Conservation (phyloP, 805 yeast genomes). For the Blastobotrys americana region DNA sequence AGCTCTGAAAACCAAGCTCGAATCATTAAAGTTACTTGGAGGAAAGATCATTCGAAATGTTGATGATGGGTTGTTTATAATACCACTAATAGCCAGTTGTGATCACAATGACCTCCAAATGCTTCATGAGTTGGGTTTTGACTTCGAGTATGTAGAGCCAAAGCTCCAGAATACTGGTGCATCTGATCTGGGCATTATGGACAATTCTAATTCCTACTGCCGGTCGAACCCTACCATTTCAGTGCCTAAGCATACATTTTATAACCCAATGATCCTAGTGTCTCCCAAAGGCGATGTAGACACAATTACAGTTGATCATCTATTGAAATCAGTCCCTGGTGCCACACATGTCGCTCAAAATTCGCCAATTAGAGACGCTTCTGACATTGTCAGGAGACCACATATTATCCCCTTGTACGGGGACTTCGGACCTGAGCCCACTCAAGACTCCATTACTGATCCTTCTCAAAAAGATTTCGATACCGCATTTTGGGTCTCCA, state of each 20-base stretch:
- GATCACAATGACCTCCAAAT: slow-evolving; percentile 2
- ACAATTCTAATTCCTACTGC: no score
- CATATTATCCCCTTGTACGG: slow-evolving; percentile 56
- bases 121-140: slow-evolving; percentile 5
- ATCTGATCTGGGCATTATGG: no score
- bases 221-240: not conserved
- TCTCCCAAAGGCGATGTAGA: slow-evolving; percentile 30
- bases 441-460: slow-evolving; percentile 8
- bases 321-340: slow-evolving; percentile 18
- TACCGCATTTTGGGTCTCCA: slow-evolving; percentile 63
- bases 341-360: slow-evolving; percentile 64
- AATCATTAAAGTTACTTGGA: not conserved
- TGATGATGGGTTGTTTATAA: slow-evolving; percentile 1
- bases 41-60: slow-evolving; percentile 4
- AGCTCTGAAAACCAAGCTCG: slow-evolving; percentile 11
- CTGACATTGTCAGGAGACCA: slow-evolving; percentile 60
- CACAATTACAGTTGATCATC: slow-evolving; percentile 21
- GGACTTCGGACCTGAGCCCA: slow-evolving; percentile 44
- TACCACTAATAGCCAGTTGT: slow-evolving; percentile 2
- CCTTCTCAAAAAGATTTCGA: slow-evolving; percentile 42
- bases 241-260: slow-evolving; percentile 50
- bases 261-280: slow-evolving; percentile 61
- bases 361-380: slow-evolving; percentile 47
- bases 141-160: not conserved
- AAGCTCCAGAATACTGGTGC: not conserved